Evolutionary conservation across 768 basidiomycete species (phyloP).

Genomic region (Boletus patriciae): DNA sequence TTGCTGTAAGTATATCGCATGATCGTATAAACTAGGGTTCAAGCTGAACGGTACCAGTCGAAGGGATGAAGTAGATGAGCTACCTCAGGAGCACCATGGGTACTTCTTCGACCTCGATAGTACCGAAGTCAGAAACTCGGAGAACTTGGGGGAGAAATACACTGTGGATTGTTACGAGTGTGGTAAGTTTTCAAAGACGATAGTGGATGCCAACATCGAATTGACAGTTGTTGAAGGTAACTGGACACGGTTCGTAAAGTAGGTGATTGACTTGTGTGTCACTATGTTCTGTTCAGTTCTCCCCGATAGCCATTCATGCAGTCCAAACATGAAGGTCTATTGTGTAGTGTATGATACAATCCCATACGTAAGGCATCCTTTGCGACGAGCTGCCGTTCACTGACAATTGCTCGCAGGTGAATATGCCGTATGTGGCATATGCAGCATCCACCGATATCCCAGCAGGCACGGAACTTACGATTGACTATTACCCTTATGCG

Average conservation of each 20-base stretch:
- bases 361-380: constrained; percentile 41
- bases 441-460: constrained; percentile 50
- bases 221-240: constrained; percentile 48
- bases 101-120: constrained; percentile 69
- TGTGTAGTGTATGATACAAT: constrained; percentile 64
- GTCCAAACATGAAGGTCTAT: constrained; percentile 57
- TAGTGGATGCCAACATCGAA: not conserved
- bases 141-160: constrained; percentile 38
- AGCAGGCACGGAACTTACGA: constrained; percentile 54
- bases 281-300: constrained; percentile 4
- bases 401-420: constrained; percentile 39
- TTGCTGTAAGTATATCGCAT: constrained; percentile 42
- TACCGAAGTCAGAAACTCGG: constrained; percentile 42
- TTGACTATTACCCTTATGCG: constrained; percentile 60
- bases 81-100: constrained; percentile 38
- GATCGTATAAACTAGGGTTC: not conserved
- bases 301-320: constrained; percentile 61
- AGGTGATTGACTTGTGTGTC: constrained; percentile 17
- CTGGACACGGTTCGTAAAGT: constrained; percentile 79
- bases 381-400: not conserved
- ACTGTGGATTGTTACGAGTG: constrained; percentile 54
- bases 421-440: constrained; percentile 63
- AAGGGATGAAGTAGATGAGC: constrained; percentile 42
- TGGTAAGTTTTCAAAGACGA: constrained; percentile 40
- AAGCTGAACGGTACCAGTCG: constrained; percentile 32